These are phyloP conservation scores for Tothia fuscella DNA, from an alignment of 2,329 filamentous ascomycete species.

Conservation along the genomic window DNA sequence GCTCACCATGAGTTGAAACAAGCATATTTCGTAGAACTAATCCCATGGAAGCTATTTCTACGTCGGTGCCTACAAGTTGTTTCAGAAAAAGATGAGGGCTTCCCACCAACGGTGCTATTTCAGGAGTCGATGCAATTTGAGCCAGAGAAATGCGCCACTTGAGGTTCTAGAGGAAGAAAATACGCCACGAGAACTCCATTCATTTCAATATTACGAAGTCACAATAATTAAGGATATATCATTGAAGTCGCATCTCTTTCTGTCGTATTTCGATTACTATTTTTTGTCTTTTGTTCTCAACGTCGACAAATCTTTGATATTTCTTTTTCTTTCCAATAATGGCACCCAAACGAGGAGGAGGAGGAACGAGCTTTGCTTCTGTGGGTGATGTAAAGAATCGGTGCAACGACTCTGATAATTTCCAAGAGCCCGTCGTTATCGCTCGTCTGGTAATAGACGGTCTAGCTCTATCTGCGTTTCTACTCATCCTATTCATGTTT, in stretches of 20 bases:
- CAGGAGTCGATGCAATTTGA: too few relatives aligned
- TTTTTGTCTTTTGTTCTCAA: neutral
- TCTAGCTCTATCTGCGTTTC: neutral
- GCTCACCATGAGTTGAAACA: too few relatives aligned
- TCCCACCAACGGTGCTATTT: too few relatives aligned
- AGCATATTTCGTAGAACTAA: too few relatives aligned
- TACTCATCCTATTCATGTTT: conserved; percentile 1
- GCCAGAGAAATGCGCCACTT: too few relatives aligned
- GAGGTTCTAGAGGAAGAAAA: too few relatives aligned
- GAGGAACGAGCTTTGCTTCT: neutral
- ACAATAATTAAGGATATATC: neutral
- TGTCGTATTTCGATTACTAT: neutral
- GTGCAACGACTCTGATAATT: neutral
- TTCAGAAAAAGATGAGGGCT: too few relatives aligned
- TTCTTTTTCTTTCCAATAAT: neutral
- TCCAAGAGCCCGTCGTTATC: neutral
- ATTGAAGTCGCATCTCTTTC: neutral
- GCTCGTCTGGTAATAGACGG: conserved; percentile 2
- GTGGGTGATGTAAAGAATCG: neutral
- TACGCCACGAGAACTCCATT: too few relatives aligned
- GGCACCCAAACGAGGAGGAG: neutral
- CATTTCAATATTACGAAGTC: neutral
- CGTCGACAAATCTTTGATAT: neutral
- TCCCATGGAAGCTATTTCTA: too few relatives aligned
- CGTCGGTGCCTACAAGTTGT: too few relatives aligned